These are phyloP conservation scores for Mortierella hygrophila DNA, from an alignment of 192 early-diverging fungal species.

Conservation along the genomic window DNA sequence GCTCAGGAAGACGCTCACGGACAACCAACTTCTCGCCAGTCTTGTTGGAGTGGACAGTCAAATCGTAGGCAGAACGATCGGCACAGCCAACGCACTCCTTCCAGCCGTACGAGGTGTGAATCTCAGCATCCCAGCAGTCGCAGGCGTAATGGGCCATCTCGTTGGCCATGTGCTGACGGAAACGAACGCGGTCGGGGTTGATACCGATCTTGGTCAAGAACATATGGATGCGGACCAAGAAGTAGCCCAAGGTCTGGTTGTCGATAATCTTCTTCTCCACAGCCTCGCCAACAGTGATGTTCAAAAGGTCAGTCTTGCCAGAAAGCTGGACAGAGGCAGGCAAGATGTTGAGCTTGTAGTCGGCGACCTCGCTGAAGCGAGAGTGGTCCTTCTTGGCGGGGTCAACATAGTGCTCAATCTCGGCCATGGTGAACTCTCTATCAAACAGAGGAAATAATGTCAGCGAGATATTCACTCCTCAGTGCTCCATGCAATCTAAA, in stretches of 20 bases:
- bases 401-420: constrained; percentile 99
- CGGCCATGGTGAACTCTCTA: constrained; percentile 98
- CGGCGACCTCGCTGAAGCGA: constrained; percentile 88
- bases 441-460: not conserved
- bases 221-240: constrained; percentile 93
- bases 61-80: constrained; percentile 97
- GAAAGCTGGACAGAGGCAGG: constrained; percentile 81
- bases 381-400: constrained; percentile 92
- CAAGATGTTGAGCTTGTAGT: constrained; percentile 83
- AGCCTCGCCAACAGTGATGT: constrained; percentile 92
- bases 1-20: constrained; percentile 89
- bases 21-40: constrained; percentile 96
- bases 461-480: not conserved
- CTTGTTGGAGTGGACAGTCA: constrained; percentile 88
- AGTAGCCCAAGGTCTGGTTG: constrained; percentile 99
- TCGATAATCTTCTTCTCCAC: constrained; percentile 89
- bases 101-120: constrained; percentile 94
- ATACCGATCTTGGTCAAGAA: constrained; percentile 95
- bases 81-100: constrained; percentile 99
- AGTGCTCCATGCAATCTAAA: not conserved
- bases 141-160: constrained; percentile 99
- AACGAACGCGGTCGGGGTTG: constrained; percentile 85
- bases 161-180: constrained; percentile 99
- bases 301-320: constrained; percentile 76
- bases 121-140: constrained; percentile 99